phyloP scores from a whole-genome alignment of 805 yeast species.

The Wickerhamomyces alni region DNA sequence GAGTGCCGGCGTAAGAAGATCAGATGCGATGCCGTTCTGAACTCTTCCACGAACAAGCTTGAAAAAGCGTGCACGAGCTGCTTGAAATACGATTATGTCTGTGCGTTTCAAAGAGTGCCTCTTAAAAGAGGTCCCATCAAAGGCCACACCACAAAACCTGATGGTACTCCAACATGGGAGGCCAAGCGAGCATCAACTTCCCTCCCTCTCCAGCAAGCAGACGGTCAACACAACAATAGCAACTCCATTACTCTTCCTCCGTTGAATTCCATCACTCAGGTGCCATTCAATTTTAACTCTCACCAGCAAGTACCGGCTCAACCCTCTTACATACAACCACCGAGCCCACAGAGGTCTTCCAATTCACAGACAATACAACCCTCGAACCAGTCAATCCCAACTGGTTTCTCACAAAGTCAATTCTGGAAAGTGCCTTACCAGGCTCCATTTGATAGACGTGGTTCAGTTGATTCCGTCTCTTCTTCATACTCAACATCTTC shows the following conservation, averaged over 20 bases:
- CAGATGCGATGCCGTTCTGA: slow-evolving; percentile 59
- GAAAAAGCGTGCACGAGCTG: slow-evolving; percentile 58
- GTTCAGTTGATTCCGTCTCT: slow-evolving; percentile 21
- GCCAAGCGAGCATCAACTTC: slow-evolving; percentile 3
- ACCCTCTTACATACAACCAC: not conserved
- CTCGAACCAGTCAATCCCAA: slow-evolving; percentile 5
- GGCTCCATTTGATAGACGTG: slow-evolving; percentile 22
- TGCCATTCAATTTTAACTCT: not conserved
- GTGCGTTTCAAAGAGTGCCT: slow-evolving; percentile 68
- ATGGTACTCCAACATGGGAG: slow-evolving; percentile 8
- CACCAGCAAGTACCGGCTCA: not conserved
- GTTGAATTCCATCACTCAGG: slow-evolving; percentile 7
- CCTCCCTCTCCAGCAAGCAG: not conserved
- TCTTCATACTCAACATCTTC: slow-evolving; percentile 8
- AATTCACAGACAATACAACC: slow-evolving; percentile 4
- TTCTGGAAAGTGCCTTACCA: slow-evolving; percentile 26
- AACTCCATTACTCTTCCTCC: slow-evolving; percentile 3
- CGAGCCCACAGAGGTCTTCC: not conserved
- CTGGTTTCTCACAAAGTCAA: slow-evolving; percentile 2
- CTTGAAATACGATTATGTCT: slow-evolving; percentile 48
- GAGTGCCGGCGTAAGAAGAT: slow-evolving; percentile 71
- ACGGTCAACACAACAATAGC: no score
- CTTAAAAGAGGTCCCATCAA: slow-evolving; percentile 76
- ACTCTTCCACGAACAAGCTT: slow-evolving; percentile 38
- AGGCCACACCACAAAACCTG: slow-evolving; percentile 39